phyloP scores from a whole-genome alignment of 208 protist genomes.

The Crithidia expoeki region DNA sequence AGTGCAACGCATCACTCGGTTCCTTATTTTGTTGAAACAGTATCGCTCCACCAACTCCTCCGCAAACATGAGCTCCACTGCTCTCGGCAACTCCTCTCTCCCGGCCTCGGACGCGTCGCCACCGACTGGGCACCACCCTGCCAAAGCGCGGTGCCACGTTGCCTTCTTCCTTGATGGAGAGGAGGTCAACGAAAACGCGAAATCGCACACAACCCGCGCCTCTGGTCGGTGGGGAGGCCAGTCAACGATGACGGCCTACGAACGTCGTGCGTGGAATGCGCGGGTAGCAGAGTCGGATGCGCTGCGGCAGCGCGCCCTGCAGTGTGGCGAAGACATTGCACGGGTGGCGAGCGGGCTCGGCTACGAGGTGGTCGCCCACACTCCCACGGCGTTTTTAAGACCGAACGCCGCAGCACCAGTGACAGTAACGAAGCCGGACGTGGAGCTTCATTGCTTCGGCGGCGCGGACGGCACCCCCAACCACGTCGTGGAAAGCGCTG shows the following conservation, averaged over 20 bases:
- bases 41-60: not conserved
- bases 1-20: not conserved
- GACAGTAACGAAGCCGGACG: constrained; percentile 11
- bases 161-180: constrained; percentile 33
- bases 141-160: constrained; percentile 21
- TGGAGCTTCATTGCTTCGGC: not conserved
- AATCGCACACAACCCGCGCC: not conserved
- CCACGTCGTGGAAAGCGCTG: not conserved
- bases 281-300: constrained; percentile 34
- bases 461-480: not conserved
- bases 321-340: constrained; percentile 40
- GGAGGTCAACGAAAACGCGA: constrained; percentile 1
- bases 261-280: constrained; percentile 16
- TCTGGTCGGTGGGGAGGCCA: not conserved
- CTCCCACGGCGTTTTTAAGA: constrained; percentile 22
- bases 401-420: not conserved
- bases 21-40: not conserved
- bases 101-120: constrained; percentile 3
- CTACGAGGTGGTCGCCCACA: constrained; percentile 49
- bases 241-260: constrained; percentile 6
- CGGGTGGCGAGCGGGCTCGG: constrained; percentile 49
- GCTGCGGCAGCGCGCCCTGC: constrained; percentile 45
- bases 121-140: not conserved
- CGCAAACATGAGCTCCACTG: constrained; percentile 14
- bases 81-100: not conserved